These are phyloP conservation scores for Nannizziopsis arthrosporioides DNA, from an alignment of 2,329 filamentous ascomycete species.

Conservation along the genomic window DNA sequence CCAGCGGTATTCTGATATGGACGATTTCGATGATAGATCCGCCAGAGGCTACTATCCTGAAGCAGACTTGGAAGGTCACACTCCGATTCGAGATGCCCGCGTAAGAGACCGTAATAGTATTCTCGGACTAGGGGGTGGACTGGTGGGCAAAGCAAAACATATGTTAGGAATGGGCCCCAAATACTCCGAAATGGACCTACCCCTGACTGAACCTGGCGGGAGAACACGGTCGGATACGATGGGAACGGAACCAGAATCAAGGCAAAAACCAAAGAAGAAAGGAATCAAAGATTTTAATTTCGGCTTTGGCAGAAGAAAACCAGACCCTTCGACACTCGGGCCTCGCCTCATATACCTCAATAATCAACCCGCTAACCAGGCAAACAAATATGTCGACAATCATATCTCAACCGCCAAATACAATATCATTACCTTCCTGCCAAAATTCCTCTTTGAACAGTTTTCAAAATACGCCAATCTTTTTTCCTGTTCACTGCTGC, in stretches of 20 bases:
- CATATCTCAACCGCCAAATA: conserved; percentile 97
- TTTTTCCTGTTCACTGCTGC: conserved; percentile 97
- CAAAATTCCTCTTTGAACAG: conserved; percentile 95
- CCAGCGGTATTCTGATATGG: conserved; percentile 78
- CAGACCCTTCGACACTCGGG: conserved; percentile 80
- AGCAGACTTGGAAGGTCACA: conserved; percentile 40
- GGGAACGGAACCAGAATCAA: conserved; percentile 30
- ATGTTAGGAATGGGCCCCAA: conserved; percentile 73
- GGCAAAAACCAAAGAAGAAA: conserved; percentile 43
- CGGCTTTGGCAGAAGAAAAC: conserved; percentile 71
- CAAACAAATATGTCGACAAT: conserved; percentile 88
- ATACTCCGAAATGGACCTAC: conserved; percentile 97
- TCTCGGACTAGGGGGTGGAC: conserved; percentile 69
- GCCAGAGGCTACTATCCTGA: conserved; percentile 60
- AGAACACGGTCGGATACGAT: conserved; percentile 38
- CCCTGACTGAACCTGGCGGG: conserved; percentile 66
- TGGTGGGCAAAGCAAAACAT: conserved; percentile 79
- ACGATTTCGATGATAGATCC: conserved; percentile 70
- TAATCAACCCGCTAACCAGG: conserved; percentile 82
- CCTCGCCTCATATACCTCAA: conserved; percentile 91
- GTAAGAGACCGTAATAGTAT: conserved; percentile 79
- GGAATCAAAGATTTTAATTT: conserved; percentile 79
- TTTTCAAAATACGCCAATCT: conserved; percentile 99
- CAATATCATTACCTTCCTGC: conserved; percentile 82
- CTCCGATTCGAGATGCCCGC: conserved; percentile 32